Percentiles rank a stretch among this genome's conserved stretches.
Conservation (phyloP, 2,329 filamentous ascomycete genomes). For the Microcyclospora tardicrescens region DNA sequence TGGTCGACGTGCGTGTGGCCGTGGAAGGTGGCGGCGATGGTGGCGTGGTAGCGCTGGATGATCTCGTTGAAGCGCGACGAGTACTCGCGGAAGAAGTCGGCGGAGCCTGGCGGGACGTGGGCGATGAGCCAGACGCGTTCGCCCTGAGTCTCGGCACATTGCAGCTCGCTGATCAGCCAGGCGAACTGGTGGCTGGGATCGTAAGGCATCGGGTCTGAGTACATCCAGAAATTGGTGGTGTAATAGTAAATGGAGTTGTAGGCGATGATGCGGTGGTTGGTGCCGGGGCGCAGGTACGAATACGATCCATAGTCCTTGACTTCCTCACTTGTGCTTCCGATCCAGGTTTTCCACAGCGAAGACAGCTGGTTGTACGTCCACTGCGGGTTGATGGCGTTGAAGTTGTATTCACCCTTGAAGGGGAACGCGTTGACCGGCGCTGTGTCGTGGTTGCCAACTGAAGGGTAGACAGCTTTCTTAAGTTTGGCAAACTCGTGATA, state of each 20-base stretch:
- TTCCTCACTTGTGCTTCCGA: conserved; percentile 28
- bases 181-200: conserved; percentile 42
- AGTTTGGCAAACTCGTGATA: conserved; percentile 33
- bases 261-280: conserved; percentile 38
- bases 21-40: conserved; percentile 44
- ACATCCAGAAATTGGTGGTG: conserved; percentile 44
- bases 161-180: conserved; percentile 43
- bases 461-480: conserved; percentile 37
- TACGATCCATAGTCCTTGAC: conserved; percentile 36
- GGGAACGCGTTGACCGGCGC: conserved; percentile 14
- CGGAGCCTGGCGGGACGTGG: conserved; percentile 41
- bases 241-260: conserved; percentile 50
- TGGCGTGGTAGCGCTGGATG: conserved; percentile 37
- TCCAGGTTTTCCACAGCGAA: conserved; percentile 36
- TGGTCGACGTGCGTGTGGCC: conserved; percentile 45
- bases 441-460: conserved; percentile 46
- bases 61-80: conserved; percentile 25
- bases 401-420: neutral
- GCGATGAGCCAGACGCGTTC: conserved; percentile 46
- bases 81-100: conserved; percentile 40
- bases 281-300: conserved; percentile 31
- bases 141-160: conserved; percentile 38
- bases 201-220: conserved; percentile 35
- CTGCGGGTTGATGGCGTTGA: conserved; percentile 22
- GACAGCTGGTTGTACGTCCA: conserved; percentile 43